Conservation (phyloP, 345 rosid species). For the Raphanus raphanistrum region DNA sequence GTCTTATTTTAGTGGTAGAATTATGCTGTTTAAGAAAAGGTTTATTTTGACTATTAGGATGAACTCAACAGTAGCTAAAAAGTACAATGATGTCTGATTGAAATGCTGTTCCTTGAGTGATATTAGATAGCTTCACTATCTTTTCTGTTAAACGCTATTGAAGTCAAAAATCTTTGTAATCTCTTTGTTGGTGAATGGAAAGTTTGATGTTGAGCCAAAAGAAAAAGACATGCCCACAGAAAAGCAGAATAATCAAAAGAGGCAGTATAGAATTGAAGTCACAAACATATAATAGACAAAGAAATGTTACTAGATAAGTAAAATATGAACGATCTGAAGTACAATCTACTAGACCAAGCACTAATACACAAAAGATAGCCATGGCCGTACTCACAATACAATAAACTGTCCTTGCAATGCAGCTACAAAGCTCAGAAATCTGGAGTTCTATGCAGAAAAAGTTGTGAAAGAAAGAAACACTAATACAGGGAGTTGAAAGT, state of each 20-base stretch:
- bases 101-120: too few relatives aligned
- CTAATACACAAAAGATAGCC: background rate
- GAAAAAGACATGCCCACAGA: background rate
- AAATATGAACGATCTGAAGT: background rate
- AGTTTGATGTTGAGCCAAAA: too few relatives aligned
- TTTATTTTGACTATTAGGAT: too few relatives aligned
- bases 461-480: constrained; percentile 2
- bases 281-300: background rate
- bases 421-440: background rate
- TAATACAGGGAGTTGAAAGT: constrained; percentile 93
- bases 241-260: background rate
- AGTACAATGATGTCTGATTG: too few relatives aligned
- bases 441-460: background rate
- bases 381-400: background rate
- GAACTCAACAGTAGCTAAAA: too few relatives aligned
- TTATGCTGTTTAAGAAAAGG: too few relatives aligned
- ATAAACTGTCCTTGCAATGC: background rate
- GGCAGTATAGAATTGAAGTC: background rate
- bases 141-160: too few relatives aligned
- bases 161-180: too few relatives aligned
- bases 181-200: too few relatives aligned
- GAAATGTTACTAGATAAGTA: background rate
- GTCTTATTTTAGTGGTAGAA: too few relatives aligned
- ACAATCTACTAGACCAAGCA: background rate
- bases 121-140: too few relatives aligned